Conservation (phyloP, 805 yeast genomes). For the Starmerella stellata region DNA sequence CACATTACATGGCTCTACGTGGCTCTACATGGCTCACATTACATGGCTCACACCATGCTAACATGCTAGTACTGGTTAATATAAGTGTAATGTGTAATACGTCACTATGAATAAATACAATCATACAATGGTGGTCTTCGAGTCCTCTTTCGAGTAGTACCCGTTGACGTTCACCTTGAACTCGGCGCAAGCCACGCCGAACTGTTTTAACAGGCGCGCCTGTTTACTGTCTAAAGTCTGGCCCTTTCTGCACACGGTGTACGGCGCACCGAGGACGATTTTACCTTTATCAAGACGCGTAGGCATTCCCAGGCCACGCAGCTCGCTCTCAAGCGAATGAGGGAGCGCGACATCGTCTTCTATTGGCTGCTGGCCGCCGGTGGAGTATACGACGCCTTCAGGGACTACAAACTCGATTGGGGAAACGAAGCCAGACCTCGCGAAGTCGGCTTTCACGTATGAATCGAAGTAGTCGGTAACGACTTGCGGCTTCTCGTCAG, state of each 20-base stretch:
- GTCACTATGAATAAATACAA: no score
- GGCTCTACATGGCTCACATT: no score
- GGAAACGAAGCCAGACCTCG: slow-evolving; percentile 72
- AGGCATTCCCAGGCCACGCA: slow-evolving; percentile 81
- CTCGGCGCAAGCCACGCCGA: slow-evolving; percentile 86
- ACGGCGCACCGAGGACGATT: slow-evolving; percentile 56
- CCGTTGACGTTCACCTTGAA: slow-evolving; percentile 70
- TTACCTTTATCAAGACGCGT: slow-evolving; percentile 82
- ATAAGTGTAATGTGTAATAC: no score
- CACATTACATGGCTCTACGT: no score
- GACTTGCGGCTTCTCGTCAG: slow-evolving; percentile 74
- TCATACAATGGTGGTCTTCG: neutral
- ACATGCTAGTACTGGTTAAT: no score
- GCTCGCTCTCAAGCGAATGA: slow-evolving; percentile 83
- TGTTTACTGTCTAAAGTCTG: slow-evolving; percentile 73
- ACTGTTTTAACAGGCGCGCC: slow-evolving; percentile 79
- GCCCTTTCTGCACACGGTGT: slow-evolving; percentile 62
- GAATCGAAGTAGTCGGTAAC: slow-evolving; percentile 75
- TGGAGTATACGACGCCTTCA: slow-evolving; percentile 75
- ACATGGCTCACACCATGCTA: no score
- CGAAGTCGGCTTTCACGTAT: slow-evolving; percentile 62
- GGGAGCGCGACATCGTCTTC: slow-evolving; percentile 96
- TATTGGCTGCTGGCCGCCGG: slow-evolving; percentile 78
- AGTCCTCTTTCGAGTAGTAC: slow-evolving; percentile 40
- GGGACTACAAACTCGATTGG: slow-evolving; percentile 77